Conservation (phyloP, 805 yeast genomes). For the Teunomyces pallodes region DNA sequence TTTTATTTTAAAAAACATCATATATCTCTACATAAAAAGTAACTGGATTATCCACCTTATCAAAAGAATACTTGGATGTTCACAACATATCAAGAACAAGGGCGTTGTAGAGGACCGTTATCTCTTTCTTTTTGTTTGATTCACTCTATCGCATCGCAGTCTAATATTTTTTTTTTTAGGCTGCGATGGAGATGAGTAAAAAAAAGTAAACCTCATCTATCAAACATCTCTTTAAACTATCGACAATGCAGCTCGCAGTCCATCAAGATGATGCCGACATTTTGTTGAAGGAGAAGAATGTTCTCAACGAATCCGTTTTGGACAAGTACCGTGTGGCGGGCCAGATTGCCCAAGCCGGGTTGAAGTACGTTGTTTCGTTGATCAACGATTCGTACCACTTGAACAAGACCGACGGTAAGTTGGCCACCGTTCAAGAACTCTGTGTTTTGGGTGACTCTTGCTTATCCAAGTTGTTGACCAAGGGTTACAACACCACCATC, state of each 20-base stretch:
- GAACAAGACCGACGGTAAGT: constrained; percentile 39
- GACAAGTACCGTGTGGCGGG: constrained; percentile 90
- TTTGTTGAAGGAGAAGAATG: constrained; percentile 69
- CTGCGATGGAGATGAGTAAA: constrained; percentile 3
- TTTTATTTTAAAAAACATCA: constrained; percentile 15
- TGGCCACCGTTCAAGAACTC: constrained; percentile 60
- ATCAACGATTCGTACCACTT: constrained; percentile 75
- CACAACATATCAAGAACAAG: too few relatives aligned
- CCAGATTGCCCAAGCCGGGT: constrained; percentile 79
- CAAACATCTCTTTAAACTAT: not conserved
- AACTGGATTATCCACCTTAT: too few relatives aligned
- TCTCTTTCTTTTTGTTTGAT: too few relatives aligned
- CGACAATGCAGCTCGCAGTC: constrained; percentile 67
- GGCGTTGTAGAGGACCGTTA: too few relatives aligned
- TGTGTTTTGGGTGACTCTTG: constrained; percentile 82
- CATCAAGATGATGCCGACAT: constrained; percentile 73
- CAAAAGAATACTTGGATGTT: too few relatives aligned
- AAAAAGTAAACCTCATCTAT: constrained; percentile 2
- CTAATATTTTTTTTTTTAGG: constrained; percentile 1
- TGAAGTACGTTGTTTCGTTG: constrained; percentile 61
- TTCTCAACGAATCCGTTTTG: constrained; percentile 56
- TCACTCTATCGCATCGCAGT: not conserved
- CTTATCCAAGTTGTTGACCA: constrained; percentile 56
- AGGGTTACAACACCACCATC: constrained; percentile 58
- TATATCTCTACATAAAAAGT: too few relatives aligned